Base-by-base conservation (phyloP, 257 asterid species). In the Plantago ovata region DNA sequence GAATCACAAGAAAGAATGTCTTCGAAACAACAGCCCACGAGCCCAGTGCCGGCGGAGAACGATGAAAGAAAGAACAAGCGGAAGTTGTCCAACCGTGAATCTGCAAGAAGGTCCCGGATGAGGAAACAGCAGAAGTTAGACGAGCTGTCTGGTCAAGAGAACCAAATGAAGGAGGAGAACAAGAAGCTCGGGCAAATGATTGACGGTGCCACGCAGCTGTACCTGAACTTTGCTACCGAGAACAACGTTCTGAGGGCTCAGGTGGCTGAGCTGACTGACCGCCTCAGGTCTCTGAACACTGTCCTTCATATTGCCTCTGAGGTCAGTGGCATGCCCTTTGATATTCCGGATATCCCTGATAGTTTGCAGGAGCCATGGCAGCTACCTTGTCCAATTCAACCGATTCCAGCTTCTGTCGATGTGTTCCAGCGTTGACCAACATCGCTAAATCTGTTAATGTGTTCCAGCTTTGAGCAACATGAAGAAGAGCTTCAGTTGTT, bases 81-180 rank as follows among this genome's bases (percentile, higher is more conserved):
- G 4, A 89, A 84, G 89, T 58, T 84, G 52, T 89, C 97, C 0
- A 89, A 89, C 58, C 89, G 97, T 0, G 95, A 86, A 50, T 89
- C 97, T 7, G 97, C 97, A 0, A 77, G 82, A 44, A 75, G 95
- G 58, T 89, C 95, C 18, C 81, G 97, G 4, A 68, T 78, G 85
- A 78, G 43, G 80, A 89, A 86, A 75, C 89, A 86, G 64, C 87
- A 80, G 24, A 95, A 69, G 42, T 39, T 80, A 28, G 94, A 75
- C 18, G 87, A 80, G 69, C 72, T 86, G 38, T 53, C 65, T 24
- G 75, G 52, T 10, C 81, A 89, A 59, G 77, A 64, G 64, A 74
- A 67, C 38, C 75, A 66, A 46, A 39, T 84, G 46, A 59, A 71
- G 58, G 80, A 72, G 38, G 85, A 84, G 67, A 86, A 82, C 62